Conservation (phyloP, 495 filamentous ascomycete genomes). For the Penicillium goetzii region DNA sequence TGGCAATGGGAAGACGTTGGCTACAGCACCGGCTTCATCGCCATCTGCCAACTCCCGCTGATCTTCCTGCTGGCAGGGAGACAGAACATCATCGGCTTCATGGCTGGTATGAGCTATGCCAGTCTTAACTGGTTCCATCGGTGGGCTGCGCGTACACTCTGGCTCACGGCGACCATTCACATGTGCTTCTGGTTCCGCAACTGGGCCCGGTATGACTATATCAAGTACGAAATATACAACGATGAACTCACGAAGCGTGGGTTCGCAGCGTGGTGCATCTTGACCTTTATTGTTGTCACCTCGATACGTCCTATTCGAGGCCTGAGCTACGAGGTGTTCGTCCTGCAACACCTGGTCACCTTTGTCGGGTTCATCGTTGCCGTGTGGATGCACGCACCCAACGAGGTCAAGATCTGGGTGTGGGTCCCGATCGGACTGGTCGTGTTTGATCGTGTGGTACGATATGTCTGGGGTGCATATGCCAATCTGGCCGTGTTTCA, state of each 20-base stretch:
- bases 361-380: slow-evolving; percentile 69
- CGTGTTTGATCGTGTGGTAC: slow-evolving; percentile 67
- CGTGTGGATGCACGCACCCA: slow-evolving; percentile 65
- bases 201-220: slow-evolving; percentile 68
- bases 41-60: slow-evolving; percentile 80
- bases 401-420: slow-evolving; percentile 55
- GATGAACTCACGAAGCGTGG: slow-evolving; percentile 70
- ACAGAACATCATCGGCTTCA: slow-evolving; percentile 69
- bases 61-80: slow-evolving; percentile 81
- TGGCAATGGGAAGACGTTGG: slow-evolving; percentile 70
- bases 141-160: slow-evolving; percentile 75
- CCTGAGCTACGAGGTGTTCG: slow-evolving; percentile 78
- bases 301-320: slow-evolving; percentile 70
- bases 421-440: slow-evolving; percentile 76
- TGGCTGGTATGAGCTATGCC: slow-evolving; percentile 73
- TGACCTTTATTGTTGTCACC: slow-evolving; percentile 72
- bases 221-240: slow-evolving; percentile 61
- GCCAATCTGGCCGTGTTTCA: slow-evolving; percentile 68
- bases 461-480: slow-evolving; percentile 58
- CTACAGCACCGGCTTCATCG: slow-evolving; percentile 75
- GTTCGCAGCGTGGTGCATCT: slow-evolving; percentile 71
- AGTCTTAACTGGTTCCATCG: slow-evolving; percentile 84
- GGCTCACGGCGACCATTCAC: slow-evolving; percentile 75
- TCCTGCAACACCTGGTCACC: slow-evolving; percentile 75
- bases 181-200: slow-evolving; percentile 70